Conservation (phyloP, 2,329 filamentous ascomycete species). For the Pseudogymnoascus sp. region DNA sequence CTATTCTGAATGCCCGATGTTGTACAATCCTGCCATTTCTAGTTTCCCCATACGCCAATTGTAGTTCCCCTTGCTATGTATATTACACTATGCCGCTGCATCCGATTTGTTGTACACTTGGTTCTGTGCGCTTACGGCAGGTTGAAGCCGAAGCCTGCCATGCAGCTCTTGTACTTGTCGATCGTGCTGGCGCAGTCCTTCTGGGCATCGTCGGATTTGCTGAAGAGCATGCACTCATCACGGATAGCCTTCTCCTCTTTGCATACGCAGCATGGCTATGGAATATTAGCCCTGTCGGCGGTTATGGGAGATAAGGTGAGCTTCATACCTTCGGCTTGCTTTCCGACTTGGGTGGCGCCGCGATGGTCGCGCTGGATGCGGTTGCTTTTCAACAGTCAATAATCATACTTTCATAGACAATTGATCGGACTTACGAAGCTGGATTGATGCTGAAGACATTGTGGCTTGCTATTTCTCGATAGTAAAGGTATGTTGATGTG, state of each 20-base stretch:
- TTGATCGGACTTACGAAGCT: slow-evolving; percentile 21
- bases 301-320: background rate
- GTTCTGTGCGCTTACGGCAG: slow-evolving; percentile 19
- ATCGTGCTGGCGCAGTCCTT: slow-evolving; percentile 77
- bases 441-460: slow-evolving; percentile 23
- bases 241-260: slow-evolving; percentile 86
- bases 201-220: slow-evolving; percentile 70
- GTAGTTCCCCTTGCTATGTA: slow-evolving; percentile 10
- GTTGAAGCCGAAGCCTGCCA: slow-evolving; percentile 89
- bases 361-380: slow-evolving; percentile 22
- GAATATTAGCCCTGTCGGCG: slow-evolving; percentile 7
- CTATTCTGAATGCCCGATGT: slow-evolving; percentile 16
- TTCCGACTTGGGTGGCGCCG: slow-evolving; percentile 20
- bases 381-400: slow-evolving; percentile 18
- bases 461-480: slow-evolving; percentile 11
- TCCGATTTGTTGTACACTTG: background rate
- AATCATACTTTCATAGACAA: background rate
- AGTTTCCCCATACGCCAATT: slow-evolving; percentile 10
- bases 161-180: slow-evolving; percentile 80
- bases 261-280: slow-evolving; percentile 92
- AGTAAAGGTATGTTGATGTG: background rate
- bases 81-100: slow-evolving; percentile 1
- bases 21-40: slow-evolving; percentile 20
- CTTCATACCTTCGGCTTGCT: slow-evolving; percentile 22
- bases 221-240: slow-evolving; percentile 99